Conservation (phyloP, 176 grass and related monocot species). For the Tuctoria greenei region DNA sequence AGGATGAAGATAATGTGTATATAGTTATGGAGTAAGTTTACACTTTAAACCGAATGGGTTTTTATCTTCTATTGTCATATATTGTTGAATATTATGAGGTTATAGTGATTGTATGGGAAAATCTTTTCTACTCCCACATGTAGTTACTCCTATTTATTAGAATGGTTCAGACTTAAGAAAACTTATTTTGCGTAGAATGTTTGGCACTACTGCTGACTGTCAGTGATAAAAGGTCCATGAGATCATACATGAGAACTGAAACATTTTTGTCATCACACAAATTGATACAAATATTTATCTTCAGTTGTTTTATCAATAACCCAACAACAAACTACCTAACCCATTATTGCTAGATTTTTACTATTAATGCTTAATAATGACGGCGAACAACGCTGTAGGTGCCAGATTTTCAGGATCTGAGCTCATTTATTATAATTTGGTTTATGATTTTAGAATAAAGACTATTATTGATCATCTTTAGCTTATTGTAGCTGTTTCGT, state of each 20-base stretch:
- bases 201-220: background rate
- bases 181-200: constrained; percentile 4
- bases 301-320: background rate
- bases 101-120: background rate
- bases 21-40: constrained; percentile 97
- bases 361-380: background rate
- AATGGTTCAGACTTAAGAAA: constrained; percentile 19
- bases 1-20: constrained; percentile 99
- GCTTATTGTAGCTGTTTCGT: constrained; percentile 32
- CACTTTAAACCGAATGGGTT: background rate
- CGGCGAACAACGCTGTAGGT: background rate
- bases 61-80: constrained; percentile 12
- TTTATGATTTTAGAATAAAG: constrained; percentile 35
- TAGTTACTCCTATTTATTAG: background rate
- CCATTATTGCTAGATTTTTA: constrained; percentile 4
- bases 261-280: background rate
- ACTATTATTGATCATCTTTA: constrained; percentile 22
- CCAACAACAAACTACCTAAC: background rate
- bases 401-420: constrained; percentile 6
- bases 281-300: background rate
- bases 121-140: background rate
- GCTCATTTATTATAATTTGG: constrained; percentile 6
- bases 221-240: background rate
- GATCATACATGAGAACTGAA: constrained; percentile 1
- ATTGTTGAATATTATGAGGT: constrained; percentile 14